Percentiles rank a stretch among this genome's conserved stretches.
These are phyloP conservation scores for Boletellus emodensis DNA, from an alignment of 768 basidiomycete genomes.

Conservation along the genomic window DNA sequence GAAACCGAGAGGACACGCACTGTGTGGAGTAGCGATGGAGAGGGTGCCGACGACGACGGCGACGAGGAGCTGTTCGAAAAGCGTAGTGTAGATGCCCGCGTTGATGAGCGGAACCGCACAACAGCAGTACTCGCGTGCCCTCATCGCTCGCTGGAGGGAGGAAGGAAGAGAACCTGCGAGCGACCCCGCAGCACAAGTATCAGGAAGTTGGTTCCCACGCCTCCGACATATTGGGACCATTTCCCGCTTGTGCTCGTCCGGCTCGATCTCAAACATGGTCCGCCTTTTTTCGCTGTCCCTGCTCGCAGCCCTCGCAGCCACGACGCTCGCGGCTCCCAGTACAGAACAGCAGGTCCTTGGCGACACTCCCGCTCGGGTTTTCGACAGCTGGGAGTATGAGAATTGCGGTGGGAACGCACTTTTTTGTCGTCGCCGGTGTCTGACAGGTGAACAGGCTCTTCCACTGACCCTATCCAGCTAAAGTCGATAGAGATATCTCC, in stretches of 20 bases:
- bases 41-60: conserved; percentile 68
- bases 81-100: conserved; percentile 78
- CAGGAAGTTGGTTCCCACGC: conserved; percentile 21
- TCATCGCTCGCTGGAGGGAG: conserved; percentile 41
- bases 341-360: conserved; percentile 31
- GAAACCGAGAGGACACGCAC: conserved; percentile 43
- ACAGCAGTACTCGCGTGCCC: conserved; percentile 85
- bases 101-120: conserved; percentile 90
- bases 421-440: neutral
- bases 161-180: neutral
- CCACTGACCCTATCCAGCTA: conserved; percentile 52
- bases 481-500: conserved; percentile 72
- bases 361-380: conserved; percentile 31
- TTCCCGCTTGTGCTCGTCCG: conserved; percentile 19
- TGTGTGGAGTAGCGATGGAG: conserved; percentile 71
- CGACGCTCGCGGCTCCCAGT: conserved; percentile 21
- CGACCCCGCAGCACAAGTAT: conserved; percentile 1
- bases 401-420: conserved; percentile 65
- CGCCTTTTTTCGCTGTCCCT: conserved; percentile 25
- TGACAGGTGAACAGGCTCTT: conserved; percentile 37
- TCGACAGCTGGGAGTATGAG: conserved; percentile 57
- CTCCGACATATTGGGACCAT: conserved; percentile 10
- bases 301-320: conserved; percentile 24
- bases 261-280: conserved; percentile 25
- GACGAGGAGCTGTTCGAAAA: conserved; percentile 72